Conservation (phyloP, 1,284 basidiomycete species). For the Heterobasidion annosum region DNA sequence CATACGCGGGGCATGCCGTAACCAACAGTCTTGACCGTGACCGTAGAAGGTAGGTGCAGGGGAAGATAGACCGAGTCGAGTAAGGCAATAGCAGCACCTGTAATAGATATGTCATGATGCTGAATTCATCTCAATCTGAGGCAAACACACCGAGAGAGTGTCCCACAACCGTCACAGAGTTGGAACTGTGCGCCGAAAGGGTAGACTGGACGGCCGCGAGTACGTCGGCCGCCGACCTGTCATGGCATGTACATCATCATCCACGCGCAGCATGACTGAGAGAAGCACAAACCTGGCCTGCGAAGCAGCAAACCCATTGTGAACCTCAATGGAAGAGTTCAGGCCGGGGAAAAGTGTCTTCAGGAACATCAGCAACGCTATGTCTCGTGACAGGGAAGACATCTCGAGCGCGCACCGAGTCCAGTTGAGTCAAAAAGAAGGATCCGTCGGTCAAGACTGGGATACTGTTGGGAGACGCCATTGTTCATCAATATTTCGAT, state of each 20-base stretch:
- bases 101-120: neutral
- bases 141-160: constrained; percentile 28
- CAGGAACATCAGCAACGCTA: neutral
- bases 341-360: constrained; percentile 48
- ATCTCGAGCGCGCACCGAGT: constrained; percentile 17
- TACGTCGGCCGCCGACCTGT: constrained; percentile 24
- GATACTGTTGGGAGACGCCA: constrained; percentile 21
- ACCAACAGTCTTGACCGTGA: constrained; percentile 28
- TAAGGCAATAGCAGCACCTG: constrained; percentile 36
- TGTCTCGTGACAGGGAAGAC: neutral
- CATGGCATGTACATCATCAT: neutral
- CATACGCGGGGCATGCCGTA: constrained; percentile 45
- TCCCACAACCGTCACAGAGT: constrained; percentile 24
- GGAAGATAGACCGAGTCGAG: constrained; percentile 38
- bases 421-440: constrained; percentile 27
- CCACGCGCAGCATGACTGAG: neutral
- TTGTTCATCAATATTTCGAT: neutral
- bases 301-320: constrained; percentile 44
- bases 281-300: constrained; percentile 36
- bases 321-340: constrained; percentile 35
- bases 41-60: constrained; percentile 27
- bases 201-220: constrained; percentile 25
- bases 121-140: neutral
- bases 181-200: constrained; percentile 18
- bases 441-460: constrained; percentile 46